Conservation (phyloP, 1,284 basidiomycete genomes). For the Sporisorium graminicola region DNA sequence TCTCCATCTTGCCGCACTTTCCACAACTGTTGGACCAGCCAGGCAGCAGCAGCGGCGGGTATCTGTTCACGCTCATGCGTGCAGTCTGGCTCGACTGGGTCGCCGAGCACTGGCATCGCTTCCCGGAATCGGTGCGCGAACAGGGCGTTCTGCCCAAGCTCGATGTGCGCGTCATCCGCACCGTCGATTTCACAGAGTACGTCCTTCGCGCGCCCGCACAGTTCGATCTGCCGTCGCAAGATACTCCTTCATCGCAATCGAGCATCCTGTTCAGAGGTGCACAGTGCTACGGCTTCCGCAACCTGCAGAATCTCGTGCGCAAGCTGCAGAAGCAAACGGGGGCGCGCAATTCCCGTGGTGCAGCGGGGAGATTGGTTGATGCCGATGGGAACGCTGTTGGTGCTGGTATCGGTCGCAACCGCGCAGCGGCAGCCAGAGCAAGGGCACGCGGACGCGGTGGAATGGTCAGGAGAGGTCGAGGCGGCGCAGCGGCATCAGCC, state of each 20-base stretch:
- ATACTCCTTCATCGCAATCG: not conserved
- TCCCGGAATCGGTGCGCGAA: constrained; percentile 17
- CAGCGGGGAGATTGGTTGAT: constrained; percentile 49
- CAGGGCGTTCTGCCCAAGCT: constrained; percentile 45
- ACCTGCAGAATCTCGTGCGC: constrained; percentile 95
- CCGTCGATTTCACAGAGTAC: constrained; percentile 77
- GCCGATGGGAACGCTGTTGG: constrained; percentile 28
- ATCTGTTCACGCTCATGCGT: constrained; percentile 76
- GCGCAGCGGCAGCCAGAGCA: constrained; percentile 12
- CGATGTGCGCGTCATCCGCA: constrained; percentile 60
- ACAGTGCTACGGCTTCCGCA: constrained; percentile 96
- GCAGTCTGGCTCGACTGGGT: constrained; percentile 57
- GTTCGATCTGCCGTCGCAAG: not conserved
- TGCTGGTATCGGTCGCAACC: constrained; percentile 1
- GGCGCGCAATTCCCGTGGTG: constrained; percentile 69
- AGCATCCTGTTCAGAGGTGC: constrained; percentile 86
- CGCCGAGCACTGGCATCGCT: constrained; percentile 20
- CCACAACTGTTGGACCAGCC: constrained; percentile 83
- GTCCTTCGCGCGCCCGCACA: constrained; percentile 62
- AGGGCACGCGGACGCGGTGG: constrained; percentile 64
- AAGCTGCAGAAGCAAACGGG: constrained; percentile 77
- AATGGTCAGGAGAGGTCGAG: constrained; percentile 73
- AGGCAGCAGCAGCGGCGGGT: constrained; percentile 93
- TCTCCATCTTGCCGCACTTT: constrained; percentile 68
- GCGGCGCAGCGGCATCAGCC: constrained; percentile 71